Evolutionary conservation across 1,284 basidiomycete genomes (phyloP).

Genomic region (Rhodotorula mucilaginosa): DNA sequence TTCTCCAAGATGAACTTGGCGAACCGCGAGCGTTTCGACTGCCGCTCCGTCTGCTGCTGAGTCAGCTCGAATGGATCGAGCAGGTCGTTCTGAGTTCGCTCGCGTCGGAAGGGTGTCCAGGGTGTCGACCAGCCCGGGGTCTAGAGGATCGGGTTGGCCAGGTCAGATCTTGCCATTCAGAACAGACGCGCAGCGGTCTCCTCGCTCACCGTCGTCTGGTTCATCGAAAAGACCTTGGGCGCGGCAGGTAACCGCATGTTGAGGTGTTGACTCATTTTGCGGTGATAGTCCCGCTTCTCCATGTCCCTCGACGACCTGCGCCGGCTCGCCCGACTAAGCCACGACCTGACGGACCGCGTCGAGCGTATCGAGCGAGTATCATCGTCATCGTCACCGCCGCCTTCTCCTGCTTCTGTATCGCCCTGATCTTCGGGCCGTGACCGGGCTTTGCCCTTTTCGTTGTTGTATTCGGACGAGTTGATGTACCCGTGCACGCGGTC

Average conservation of each 20-base stretch:
- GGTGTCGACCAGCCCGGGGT: conserved; percentile 40
- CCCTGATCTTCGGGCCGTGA: background rate
- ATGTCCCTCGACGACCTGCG: conserved; percentile 14
- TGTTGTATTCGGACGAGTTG: conserved; percentile 9
- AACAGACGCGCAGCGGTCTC: too few relatives aligned
- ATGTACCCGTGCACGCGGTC: conserved; percentile 42
- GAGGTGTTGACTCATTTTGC: conserved; percentile 30
- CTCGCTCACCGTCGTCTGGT: conserved; percentile 34
- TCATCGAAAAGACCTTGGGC: conserved; percentile 36
- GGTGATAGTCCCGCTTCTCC: conserved; percentile 34
- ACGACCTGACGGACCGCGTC: conserved; percentile 9
- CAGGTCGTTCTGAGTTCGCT: conserved; percentile 1
- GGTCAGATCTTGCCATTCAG: background rate
- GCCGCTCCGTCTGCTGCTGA: conserved; percentile 14
- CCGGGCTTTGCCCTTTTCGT: conserved; percentile 26
- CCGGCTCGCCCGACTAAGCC: conserved; percentile 5
- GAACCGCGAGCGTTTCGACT: conserved; percentile 49
- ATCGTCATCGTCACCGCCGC: conserved; percentile 2
- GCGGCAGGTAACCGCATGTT: conserved; percentile 17
- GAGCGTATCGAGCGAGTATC: conserved; percentile 20
- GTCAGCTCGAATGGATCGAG: conserved; percentile 34
- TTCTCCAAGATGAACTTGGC: conserved; percentile 49
- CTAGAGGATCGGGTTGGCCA: conserved; percentile 2
- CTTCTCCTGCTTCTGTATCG: background rate
- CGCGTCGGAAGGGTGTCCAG: conserved; percentile 38